Evolutionary conservation across 768 basidiomycete species (phyloP).

Genomic region (Kwoniella europaea): DNA sequence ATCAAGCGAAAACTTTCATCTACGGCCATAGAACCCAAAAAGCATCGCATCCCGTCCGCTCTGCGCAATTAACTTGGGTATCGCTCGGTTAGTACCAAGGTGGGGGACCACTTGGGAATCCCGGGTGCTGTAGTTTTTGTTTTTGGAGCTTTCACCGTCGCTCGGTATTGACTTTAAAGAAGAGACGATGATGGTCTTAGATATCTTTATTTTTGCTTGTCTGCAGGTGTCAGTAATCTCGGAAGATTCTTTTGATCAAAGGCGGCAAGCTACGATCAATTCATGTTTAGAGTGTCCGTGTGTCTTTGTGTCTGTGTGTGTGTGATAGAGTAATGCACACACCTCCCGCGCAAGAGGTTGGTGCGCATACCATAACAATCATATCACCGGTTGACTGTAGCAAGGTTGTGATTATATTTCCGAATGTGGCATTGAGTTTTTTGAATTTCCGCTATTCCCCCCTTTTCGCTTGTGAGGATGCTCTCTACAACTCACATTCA

Average conservation of each 20-base stretch:
- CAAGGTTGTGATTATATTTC: neutral
- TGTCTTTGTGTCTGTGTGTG: constrained; percentile 1
- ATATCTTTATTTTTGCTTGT: no score
- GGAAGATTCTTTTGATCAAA: neutral
- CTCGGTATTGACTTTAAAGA: no score
- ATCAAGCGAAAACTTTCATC: neutral
- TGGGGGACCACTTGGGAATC: constrained; percentile 19
- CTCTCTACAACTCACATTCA: neutral
- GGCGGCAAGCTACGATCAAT: neutral
- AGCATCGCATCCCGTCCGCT: constrained; percentile 10
- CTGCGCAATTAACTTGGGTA: constrained; percentile 4
- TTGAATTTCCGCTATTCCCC: neutral
- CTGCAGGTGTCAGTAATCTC: no score
- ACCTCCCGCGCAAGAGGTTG: neutral
- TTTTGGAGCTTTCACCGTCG: neutral
- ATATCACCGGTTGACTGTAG: neutral
- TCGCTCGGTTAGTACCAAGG: constrained; percentile 20
- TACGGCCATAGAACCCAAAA: constrained; percentile 13
- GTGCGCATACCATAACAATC: neutral
- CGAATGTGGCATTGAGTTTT: constrained; percentile 8
- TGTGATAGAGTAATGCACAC: no score
- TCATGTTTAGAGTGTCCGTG: neutral
- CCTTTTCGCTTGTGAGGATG: neutral
- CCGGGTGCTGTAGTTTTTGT: constrained; percentile 17
- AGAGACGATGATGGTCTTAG: no score